Conservation (phyloP, 306 rosid genomes). For the Astragalus membranaceus region DNA sequence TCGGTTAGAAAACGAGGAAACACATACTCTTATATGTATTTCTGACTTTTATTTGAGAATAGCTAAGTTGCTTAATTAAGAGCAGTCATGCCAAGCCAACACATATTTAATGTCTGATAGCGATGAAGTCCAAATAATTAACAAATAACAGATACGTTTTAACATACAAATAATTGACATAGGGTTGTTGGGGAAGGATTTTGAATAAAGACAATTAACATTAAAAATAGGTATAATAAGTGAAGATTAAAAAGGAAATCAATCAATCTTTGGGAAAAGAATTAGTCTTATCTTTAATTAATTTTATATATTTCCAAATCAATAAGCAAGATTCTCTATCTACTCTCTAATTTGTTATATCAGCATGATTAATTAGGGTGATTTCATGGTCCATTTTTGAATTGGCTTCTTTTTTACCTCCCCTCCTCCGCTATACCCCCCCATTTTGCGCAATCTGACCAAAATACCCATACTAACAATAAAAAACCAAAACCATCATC, state of each 20-base stretch:
- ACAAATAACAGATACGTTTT: background rate
- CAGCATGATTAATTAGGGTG: background rate
- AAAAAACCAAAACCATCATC: too few species aligned
- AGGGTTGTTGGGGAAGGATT: conserved; percentile 4
- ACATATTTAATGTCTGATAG: conserved; percentile 5
- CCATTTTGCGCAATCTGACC: too few species aligned
- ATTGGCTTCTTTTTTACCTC: too few species aligned
- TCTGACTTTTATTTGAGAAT: background rate
- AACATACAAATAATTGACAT: conserved; percentile 21
- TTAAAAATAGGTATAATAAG: background rate
- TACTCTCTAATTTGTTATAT: background rate
- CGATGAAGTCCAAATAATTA: background rate
- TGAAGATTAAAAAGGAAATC: background rate
- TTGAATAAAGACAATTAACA: background rate
- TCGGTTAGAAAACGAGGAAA: background rate
- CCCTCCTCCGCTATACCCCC: too few species aligned
- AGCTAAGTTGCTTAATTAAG: background rate
- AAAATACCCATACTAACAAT: too few species aligned
- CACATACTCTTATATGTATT: background rate
- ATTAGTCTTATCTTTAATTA: background rate
- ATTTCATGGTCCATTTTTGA: too few species aligned
- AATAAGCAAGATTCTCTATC: background rate
- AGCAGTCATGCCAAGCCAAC: background rate
- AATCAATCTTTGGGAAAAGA: background rate
- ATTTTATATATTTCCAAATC: background rate